Evolutionary conservation across 73 alveolate species (phyloP).

Genomic region (Diophrys appendiculata): DNA sequence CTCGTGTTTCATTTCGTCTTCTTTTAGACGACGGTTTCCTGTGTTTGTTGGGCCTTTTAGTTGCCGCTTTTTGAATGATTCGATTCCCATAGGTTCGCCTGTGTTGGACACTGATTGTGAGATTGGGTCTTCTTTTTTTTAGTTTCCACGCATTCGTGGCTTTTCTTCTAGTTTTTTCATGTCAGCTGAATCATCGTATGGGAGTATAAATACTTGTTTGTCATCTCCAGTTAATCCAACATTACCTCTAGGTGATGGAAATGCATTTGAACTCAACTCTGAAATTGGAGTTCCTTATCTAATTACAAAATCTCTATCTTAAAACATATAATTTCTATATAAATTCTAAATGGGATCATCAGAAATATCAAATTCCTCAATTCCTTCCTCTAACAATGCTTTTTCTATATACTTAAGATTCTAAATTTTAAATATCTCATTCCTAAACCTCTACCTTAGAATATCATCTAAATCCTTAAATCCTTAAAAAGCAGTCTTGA

Average conservation of each 20-base stretch:
- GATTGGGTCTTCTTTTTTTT: too few relatives aligned
- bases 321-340: neutral
- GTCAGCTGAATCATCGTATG: too few relatives aligned
- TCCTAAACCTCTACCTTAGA: constrained; percentile 6
- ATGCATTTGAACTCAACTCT: neutral
- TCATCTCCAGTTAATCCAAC: constrained; percentile 16
- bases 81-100: too few relatives aligned
- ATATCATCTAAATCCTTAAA: constrained; percentile 1
- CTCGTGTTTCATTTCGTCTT: neutral
- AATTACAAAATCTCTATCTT: constrained; percentile 14
- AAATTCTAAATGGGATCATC: too few relatives aligned
- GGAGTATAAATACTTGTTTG: too few relatives aligned
- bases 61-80: neutral
- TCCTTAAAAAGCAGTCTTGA: constrained; percentile 3
- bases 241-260: constrained; percentile 48
- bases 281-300: constrained; percentile 41
- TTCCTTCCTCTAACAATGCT: neutral
- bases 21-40: neutral
- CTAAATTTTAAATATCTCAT: constrained; percentile 1
- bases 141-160: too few relatives aligned
- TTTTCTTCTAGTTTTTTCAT: too few relatives aligned
- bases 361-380: too few relatives aligned
- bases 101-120: too few relatives aligned
- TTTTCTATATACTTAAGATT: constrained; percentile 2
- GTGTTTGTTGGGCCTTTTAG: neutral